Conservation (phyloP, 345 rosid species). For the Boechera divaricarpa region DNA sequence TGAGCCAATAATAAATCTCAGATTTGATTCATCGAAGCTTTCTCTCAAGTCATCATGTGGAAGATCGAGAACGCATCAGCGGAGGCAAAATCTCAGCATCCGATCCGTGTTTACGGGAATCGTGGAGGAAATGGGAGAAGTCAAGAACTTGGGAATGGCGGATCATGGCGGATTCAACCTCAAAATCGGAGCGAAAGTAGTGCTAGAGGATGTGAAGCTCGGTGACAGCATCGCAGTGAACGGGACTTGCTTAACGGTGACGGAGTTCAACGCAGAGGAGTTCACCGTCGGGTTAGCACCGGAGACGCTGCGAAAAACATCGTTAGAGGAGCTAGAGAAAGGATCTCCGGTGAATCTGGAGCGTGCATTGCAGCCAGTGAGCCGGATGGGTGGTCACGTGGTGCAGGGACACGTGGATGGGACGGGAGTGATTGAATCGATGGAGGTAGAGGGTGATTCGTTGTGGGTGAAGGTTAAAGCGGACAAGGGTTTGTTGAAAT, state of each 20-base stretch:
- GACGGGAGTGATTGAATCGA: slow-evolving; percentile 73
- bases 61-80: slow-evolving; percentile 18
- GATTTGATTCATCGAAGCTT: slow-evolving; percentile 39
- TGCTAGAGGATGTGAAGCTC: slow-evolving; percentile 64
- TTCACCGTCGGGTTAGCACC: slow-evolving; percentile 79
- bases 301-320: slow-evolving; percentile 81
- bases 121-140: slow-evolving; percentile 84
- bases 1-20: slow-evolving; percentile 25
- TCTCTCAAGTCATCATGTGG: slow-evolving; percentile 33
- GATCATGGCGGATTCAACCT: slow-evolving; percentile 70
- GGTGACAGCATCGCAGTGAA: slow-evolving; percentile 91
- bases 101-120: slow-evolving; percentile 82
- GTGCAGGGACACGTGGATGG: slow-evolving; percentile 98
- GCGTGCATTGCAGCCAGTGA: slow-evolving; percentile 78
- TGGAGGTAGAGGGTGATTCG: slow-evolving; percentile 72
- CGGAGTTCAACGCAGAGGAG: slow-evolving; percentile 61
- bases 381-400: slow-evolving; percentile 90
- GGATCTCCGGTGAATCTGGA: slow-evolving; percentile 88
- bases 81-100: slow-evolving; percentile 40
- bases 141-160: slow-evolving; percentile 58
- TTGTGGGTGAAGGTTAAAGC: slow-evolving; percentile 85
- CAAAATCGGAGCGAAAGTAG: slow-evolving; percentile 65
- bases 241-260: slow-evolving; percentile 88
- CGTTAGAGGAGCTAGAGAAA: slow-evolving; percentile 62
- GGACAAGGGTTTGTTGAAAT: slow-evolving; percentile 56